Conservation (phyloP, 352 stramenopile genomes). For the Phytophthora idaei region DNA sequence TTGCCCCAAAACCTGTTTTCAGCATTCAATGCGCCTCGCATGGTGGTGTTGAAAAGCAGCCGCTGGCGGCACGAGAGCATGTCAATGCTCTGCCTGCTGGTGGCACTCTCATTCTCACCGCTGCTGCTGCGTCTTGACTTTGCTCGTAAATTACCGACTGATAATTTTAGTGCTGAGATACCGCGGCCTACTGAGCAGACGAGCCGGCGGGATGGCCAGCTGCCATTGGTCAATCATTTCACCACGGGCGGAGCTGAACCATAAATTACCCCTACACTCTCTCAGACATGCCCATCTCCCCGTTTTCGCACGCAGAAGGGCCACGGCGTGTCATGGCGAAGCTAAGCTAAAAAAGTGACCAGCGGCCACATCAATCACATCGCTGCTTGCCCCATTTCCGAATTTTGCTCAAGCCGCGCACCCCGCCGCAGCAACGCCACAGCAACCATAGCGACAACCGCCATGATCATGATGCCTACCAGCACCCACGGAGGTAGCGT, state of each 20-base stretch:
- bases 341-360: conserved; percentile 37
- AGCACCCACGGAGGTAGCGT: conserved; percentile 28
- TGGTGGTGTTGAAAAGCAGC: conserved; percentile 16
- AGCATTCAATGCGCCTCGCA: conserved; percentile 11
- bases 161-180: conserved; percentile 45
- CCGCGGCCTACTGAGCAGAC: conserved; percentile 30
- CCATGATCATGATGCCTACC: conserved; percentile 42
- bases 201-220: conserved; percentile 28
- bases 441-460: conserved; percentile 20
- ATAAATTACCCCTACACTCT: conserved; percentile 39
- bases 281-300: conserved; percentile 22
- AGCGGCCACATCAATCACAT: conserved; percentile 33
- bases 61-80: neutral
- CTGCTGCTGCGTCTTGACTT: neutral
- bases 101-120: too few relatives aligned
- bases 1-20: conserved; percentile 31
- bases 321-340: conserved; percentile 34
- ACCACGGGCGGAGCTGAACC: conserved; percentile 20
- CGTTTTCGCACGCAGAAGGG: conserved; percentile 25
- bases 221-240: conserved; percentile 45
- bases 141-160: conserved; percentile 36
- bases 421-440: conserved; percentile 15
- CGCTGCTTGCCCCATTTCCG: conserved; percentile 36
- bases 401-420: conserved; percentile 43
- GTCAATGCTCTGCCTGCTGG: neutral